Conservation (phyloP, 2,329 filamentous ascomycete genomes). For the Venturiaceae sp. region DNA sequence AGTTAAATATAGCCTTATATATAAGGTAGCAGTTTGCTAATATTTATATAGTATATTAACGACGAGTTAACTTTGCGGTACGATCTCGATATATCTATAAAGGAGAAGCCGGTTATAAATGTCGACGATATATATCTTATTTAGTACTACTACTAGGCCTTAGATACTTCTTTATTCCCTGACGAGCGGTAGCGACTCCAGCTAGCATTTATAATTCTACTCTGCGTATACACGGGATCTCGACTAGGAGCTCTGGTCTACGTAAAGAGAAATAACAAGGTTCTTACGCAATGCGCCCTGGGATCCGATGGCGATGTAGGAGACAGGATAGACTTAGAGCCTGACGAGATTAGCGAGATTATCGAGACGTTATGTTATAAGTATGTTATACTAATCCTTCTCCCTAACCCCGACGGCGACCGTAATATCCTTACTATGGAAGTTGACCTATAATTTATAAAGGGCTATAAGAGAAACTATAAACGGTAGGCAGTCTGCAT, state of each 20-base stretch:
- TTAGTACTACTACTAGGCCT: background rate
- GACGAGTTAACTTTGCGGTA: background rate
- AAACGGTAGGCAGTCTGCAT: background rate
- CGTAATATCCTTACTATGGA: background rate
- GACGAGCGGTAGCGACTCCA: conserved; percentile 1
- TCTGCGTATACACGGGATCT: background rate
- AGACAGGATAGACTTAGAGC: background rate
- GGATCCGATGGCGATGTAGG: background rate
- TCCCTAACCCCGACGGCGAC: background rate
- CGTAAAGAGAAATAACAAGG: background rate
- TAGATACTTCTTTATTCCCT: background rate
- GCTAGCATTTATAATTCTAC: background rate
- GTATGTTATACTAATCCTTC: background rate
- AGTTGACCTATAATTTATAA: background rate
- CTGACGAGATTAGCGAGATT: background rate
- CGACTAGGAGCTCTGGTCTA: background rate
- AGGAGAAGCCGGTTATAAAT: conserved; percentile 1
- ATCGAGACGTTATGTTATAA: background rate
- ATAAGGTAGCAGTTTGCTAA: background rate
- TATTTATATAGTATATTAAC: background rate
- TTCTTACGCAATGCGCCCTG: background rate
- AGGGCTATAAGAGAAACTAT: background rate
- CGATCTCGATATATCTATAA: background rate
- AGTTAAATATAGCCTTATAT: background rate
- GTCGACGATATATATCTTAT: background rate